Base-by-base conservation (phyloP, 169 alveolate genomes). In the Eimeria nieschulzi region DNA sequence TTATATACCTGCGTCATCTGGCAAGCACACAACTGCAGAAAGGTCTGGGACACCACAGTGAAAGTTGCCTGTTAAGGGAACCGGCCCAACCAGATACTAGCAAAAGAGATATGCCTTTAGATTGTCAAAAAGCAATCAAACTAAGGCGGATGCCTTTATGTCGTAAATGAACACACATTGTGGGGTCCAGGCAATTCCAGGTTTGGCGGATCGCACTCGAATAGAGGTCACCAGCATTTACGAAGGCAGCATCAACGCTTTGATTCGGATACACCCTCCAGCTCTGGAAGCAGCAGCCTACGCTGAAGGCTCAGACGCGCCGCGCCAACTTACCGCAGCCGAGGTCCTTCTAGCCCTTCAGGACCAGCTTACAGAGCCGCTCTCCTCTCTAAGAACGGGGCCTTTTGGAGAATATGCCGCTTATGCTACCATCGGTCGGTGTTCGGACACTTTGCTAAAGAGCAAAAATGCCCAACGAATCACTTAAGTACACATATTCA, bases 321-420 rank as follows among this genome's bases (percentile, higher is more conserved):
- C 61, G 17, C 33, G 85, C 70, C 92, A 72, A 59, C 76, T 88
- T 26, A 88, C 90, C 26, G 78, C 93, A 17, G 93, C 93, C 12
- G 93, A 88, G 55, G 87, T 64, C 66, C 88, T 88, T 17, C 93
- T 88, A 33, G 90, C 88, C n/a, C 88, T 88, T 19, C 93, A 88
- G 64, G 63, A 63, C 13, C 93, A 88, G 39, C 93, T 88, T n/a
- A 88, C 70, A 25, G 88, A 88, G 53, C 93, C 93, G 8, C 53
- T 72, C 33, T 88, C 93, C 17, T 68, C 88, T 12, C 73, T 88
- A 21, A 75, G 93, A 23, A 88, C 93, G 8, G 93, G 93, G 7
- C 90, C 90, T 19, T 88, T 88, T 13, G 93, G 83, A 9, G 93
- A 88, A 59, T 88, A 88, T 55, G 93, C 93, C 64, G 55, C 83